These are phyloP conservation scores for Ceratocystis ficicola DNA, from an alignment of 2,329 filamentous ascomycete genomes.

Conservation along the genomic window DNA sequence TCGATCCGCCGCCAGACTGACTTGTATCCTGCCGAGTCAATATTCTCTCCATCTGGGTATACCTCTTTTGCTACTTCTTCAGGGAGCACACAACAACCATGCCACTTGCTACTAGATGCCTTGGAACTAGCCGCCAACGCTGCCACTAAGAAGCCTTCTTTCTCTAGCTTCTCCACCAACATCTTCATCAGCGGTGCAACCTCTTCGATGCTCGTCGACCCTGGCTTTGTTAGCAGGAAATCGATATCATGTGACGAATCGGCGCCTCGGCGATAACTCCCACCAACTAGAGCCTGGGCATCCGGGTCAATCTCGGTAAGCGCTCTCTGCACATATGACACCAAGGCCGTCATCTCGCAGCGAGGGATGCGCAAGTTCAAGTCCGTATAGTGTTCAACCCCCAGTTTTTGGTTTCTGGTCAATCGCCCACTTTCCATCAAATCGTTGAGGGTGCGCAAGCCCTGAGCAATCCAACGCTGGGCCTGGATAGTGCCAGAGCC, in stretches of 20 bases:
- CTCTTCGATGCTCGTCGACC: slow-evolving; percentile 41
- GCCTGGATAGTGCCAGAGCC: slow-evolving; percentile 62
- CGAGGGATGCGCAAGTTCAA: slow-evolving; percentile 69
- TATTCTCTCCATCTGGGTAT: slow-evolving; percentile 1
- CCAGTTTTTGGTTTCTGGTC: slow-evolving; percentile 57
- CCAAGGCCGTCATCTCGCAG: slow-evolving; percentile 59
- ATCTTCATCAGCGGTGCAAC: slow-evolving; percentile 50
- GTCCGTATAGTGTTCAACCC: slow-evolving; percentile 68
- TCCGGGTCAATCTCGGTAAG: slow-evolving; percentile 48
- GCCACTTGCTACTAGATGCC: slow-evolving; percentile 61
- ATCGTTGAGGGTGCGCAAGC: slow-evolving; percentile 63
- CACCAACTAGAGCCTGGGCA: slow-evolving; percentile 63
- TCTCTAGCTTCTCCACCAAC: slow-evolving; percentile 51
- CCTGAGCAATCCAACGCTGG: slow-evolving; percentile 62
- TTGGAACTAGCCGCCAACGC: slow-evolving; percentile 46
- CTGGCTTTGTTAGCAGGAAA: slow-evolving; percentile 61
- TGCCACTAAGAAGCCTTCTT: slow-evolving; percentile 53
- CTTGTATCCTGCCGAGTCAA: slow-evolving; percentile 5
- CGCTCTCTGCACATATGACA: slow-evolving; percentile 47
- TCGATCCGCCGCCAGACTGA: slow-evolving; percentile 68
- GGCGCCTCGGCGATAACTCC: slow-evolving; percentile 74
- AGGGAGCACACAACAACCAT: slow-evolving; percentile 68
- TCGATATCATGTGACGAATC: slow-evolving; percentile 70
- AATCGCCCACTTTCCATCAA: slow-evolving; percentile 50
- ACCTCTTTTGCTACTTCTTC: slow-evolving; percentile 27